Evolutionary conservation across 495 filamentous ascomycete genomes (phyloP).

Genomic region (Aspergillus kassunensis): DNA sequence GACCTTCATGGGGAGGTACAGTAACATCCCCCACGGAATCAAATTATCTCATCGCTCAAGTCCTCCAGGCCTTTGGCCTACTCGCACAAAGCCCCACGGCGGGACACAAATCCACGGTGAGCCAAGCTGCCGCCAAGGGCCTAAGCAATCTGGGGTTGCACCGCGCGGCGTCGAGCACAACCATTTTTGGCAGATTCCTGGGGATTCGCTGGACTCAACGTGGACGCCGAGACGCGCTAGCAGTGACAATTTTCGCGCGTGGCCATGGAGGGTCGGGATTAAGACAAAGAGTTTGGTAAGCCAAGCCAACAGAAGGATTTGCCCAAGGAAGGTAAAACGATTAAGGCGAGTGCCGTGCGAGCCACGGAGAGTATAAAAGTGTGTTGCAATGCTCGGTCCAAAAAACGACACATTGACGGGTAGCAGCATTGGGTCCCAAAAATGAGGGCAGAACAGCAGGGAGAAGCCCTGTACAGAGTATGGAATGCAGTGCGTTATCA

Average conservation of each 20-base stretch:
- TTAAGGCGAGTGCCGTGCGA: not conserved
- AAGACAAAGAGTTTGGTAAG: slow-evolving; percentile 2
- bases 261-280: not conserved
- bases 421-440: not conserved
- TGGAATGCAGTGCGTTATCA: not conserved
- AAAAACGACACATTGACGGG: not conserved
- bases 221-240: slow-evolving; percentile 6
- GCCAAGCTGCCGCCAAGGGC: slow-evolving; percentile 21
- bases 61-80: not conserved
- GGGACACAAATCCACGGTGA: slow-evolving; percentile 15
- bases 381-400: not conserved
- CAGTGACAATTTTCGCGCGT: not conserved
- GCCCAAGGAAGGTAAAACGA: not conserved
- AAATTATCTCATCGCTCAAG: not conserved
- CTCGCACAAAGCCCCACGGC: slow-evolving; percentile 10
- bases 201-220: not conserved
- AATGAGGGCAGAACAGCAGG: too few relatives aligned
- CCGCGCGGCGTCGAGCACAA: slow-evolving; percentile 3
- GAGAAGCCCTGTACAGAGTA: not conserved
- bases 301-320: slow-evolving; percentile 1
- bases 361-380: not conserved
- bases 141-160: slow-evolving; percentile 18
- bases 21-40: not conserved
- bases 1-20: slow-evolving; percentile 5
- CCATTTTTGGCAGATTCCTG: not conserved